Evolutionary conservation across 768 basidiomycete genomes (phyloP), one percentile per base, ranked within the genome.

Genomic region (Boletales sp.): DNA sequence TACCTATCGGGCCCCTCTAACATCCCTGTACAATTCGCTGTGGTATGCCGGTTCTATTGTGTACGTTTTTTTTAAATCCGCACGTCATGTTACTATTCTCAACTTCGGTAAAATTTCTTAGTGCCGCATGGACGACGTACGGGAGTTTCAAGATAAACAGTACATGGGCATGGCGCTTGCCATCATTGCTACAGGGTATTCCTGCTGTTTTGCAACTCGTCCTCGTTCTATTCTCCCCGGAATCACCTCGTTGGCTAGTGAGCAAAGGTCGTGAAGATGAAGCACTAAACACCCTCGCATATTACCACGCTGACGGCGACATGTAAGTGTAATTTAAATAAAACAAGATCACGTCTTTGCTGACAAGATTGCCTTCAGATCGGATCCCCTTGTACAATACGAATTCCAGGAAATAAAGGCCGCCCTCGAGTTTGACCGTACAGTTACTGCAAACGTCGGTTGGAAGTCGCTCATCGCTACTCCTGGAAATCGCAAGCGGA

Each of bases 21-120:
- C 87, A 13, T 83, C 87, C 2, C 69, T 82, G 44, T 90, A 87
- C 74, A 89, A 90, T 74, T 85, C 87, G 30, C 82, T 90, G 53
- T 92, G 90, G 89, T 90, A 89, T 65, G 83, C 85, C 14, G 90
- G 90, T 50, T 75, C 87, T 48, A 89, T 91, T 63, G 62, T 90
- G 82, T 84, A 56, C 39, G 80, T 72, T 36, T 48, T 42, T 36
- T 47, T 42, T 52, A 21, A 21, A 21, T 21, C 21, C 33, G n/a
- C 32, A 31, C 18, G 1, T 19, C 18, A 17, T 34, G 11, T 25
- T n/a, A n/a, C 9, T 9, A n/a, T 43, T 46, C 8, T 44, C 13
- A 12, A 39, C 32, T 28, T 21, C 35, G 49, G 12, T 5, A 11
- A 44, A 46, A 17, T 25, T 41, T 41, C 28, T 32, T 38, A 82